Percentiles rank a stretch among this genome's conserved stretches.
These are phyloP conservation scores for Toxoplasma gondii DNA, from an alignment of 169 alveolate genomes.

Conservation along the genomic window DNA sequence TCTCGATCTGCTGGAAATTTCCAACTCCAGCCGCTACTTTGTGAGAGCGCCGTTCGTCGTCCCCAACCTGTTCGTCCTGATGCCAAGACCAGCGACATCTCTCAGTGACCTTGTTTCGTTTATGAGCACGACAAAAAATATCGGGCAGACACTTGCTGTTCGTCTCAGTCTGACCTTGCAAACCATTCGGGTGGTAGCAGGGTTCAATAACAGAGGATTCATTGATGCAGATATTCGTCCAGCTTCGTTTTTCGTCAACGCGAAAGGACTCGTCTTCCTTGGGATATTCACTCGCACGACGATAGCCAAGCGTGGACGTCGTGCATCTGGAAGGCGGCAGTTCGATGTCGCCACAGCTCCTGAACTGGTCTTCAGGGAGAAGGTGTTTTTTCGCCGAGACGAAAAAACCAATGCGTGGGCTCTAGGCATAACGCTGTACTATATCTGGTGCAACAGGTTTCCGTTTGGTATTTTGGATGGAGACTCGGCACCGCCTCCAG, in stretches of 20 bases:
- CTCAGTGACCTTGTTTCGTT: background rate
- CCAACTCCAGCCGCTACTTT: background rate
- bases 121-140: background rate
- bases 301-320: background rate
- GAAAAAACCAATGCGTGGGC: background rate
- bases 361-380: too few species aligned
- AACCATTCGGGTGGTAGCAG: background rate
- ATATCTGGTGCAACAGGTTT: background rate
- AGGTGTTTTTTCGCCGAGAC: background rate
- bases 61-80: background rate
- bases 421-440: background rate
- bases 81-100: background rate
- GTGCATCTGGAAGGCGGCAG: background rate
- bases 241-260: background rate
- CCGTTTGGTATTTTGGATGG: background rate
- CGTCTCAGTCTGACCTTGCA: background rate
- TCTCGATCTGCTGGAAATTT: background rate
- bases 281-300: background rate
- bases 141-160: background rate
- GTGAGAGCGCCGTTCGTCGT: background rate
- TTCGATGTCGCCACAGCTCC: background rate
- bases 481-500: background rate
- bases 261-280: background rate
- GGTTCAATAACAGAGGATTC: background rate
- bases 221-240: background rate